Conservation (phyloP, 2,329 filamentous ascomycete species). For the Thielaviopsis musarum region DNA sequence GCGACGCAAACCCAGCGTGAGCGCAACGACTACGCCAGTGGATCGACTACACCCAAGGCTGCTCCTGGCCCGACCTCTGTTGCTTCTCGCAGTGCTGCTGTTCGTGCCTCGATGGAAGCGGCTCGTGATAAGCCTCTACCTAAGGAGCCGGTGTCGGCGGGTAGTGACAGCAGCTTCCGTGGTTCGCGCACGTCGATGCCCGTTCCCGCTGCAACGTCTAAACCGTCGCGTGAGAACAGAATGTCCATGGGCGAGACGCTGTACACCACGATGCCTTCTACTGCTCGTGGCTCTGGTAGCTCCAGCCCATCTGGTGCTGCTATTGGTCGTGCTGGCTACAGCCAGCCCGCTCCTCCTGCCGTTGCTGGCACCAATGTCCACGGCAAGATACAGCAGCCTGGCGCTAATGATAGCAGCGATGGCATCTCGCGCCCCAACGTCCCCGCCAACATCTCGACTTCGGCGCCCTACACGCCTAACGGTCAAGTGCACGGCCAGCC, state of each 20-base stretch:
- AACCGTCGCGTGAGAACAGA: conserved; percentile 26
- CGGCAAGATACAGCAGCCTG: conserved; percentile 72
- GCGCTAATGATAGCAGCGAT: conserved; percentile 44
- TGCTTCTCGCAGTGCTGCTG: conserved; percentile 24
- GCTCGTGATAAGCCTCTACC: conserved; percentile 41
- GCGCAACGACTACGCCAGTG: conserved; percentile 17
- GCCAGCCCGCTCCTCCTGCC: conserved; percentile 71
- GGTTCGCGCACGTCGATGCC: conserved; percentile 11
- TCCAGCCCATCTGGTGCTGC: conserved; percentile 32
- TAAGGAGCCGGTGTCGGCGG: conserved; percentile 27
- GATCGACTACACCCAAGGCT: conserved; percentile 17
- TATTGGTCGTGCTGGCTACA: conserved; percentile 54
- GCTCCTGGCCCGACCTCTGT: conserved; percentile 33
- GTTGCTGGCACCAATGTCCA: conserved; percentile 80
- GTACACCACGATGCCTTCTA: conserved; percentile 19
- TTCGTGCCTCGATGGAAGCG: conserved; percentile 33
- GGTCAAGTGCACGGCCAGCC: conserved; percentile 25
- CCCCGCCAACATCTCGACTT: conserved; percentile 39
- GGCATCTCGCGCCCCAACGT: conserved; percentile 42
- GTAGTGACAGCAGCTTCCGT: conserved; percentile 16
- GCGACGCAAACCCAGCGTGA: conserved; percentile 71
- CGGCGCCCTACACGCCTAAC: conserved; percentile 40
- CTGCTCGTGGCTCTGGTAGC: conserved; percentile 44
- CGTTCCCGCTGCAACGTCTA: not conserved
- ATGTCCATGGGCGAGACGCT: conserved; percentile 27